These are phyloP conservation scores for Aspergillus saccharolyticus DNA, from an alignment of 495 filamentous ascomycete genomes.

Conservation along the genomic window DNA sequence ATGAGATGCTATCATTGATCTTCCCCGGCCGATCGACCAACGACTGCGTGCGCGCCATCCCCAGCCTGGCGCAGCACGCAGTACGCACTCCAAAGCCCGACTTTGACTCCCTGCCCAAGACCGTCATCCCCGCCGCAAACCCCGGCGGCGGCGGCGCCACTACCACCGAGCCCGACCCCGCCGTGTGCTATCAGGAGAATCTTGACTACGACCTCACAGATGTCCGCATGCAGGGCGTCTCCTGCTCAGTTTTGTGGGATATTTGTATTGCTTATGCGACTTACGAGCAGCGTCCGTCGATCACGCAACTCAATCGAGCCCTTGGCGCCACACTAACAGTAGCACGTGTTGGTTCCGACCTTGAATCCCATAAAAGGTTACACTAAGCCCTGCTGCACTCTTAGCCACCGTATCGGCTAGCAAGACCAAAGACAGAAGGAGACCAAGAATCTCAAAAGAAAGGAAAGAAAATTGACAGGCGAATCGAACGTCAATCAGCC, in stretches of 20 bases:
- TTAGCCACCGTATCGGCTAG: too few relatives aligned
- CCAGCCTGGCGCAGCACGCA: slow-evolving; percentile 27
- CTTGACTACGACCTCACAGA: slow-evolving; percentile 36
- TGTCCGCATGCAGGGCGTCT: slow-evolving; percentile 22
- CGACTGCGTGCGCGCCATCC: slow-evolving; percentile 30
- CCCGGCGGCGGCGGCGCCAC: neutral
- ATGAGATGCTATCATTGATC: slow-evolving; percentile 22
- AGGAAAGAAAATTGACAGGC: too few relatives aligned
- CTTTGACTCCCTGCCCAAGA: slow-evolving; percentile 19
- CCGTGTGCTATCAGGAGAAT: slow-evolving; percentile 28
- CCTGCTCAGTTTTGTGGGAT: slow-evolving; percentile 24
- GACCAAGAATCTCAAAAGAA: too few relatives aligned
- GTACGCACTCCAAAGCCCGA: slow-evolving; percentile 29
- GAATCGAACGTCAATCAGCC: too few relatives aligned
- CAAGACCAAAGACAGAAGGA: too few relatives aligned
- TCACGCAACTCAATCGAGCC: slow-evolving; percentile 24
- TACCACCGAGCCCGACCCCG: slow-evolving; percentile 13
- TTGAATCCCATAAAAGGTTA: neutral
- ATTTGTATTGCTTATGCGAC: slow-evolving; percentile 31
- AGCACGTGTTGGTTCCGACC: slow-evolving; percentile 15
- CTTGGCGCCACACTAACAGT: slow-evolving; percentile 35
- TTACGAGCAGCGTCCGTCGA: slow-evolving; percentile 9
- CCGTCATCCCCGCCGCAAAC: slow-evolving; percentile 7
- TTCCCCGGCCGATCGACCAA: slow-evolving; percentile 26
- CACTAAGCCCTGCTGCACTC: too few relatives aligned